These are phyloP conservation scores for Dipteronia dyeriana DNA, from an alignment of 345 rosid species.

Conservation along the genomic window DNA sequence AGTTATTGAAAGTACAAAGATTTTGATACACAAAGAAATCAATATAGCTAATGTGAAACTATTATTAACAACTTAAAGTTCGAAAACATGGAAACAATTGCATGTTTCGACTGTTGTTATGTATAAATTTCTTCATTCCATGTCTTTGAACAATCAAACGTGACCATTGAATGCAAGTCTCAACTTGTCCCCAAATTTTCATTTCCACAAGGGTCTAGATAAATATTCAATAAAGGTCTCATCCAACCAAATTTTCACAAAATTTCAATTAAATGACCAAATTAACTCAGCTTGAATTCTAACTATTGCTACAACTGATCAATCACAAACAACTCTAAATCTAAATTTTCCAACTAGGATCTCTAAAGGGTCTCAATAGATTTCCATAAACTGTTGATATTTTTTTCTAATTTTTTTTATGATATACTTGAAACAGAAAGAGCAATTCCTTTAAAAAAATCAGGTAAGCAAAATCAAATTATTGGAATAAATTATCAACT, in stretches of 20 bases:
- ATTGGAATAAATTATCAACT: no score
- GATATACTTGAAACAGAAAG: slow-evolving; percentile 77
- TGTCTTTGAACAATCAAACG: no score
- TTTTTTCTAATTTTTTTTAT: no score
- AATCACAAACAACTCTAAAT: neutral
- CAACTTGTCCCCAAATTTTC: no score
- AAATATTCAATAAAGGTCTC: slow-evolving; percentile 5
- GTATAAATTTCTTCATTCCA: no score
- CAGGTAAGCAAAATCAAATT: no score
- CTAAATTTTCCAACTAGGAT: neutral
- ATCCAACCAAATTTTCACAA: neutral
- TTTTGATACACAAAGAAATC: neutral
- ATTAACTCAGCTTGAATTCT: neutral
- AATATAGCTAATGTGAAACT: no score
- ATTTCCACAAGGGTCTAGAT: neutral
- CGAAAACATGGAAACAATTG: no score
- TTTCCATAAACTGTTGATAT: neutral
- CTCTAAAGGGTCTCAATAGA: neutral
- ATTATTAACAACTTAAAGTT: no score
- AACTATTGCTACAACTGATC: neutral
- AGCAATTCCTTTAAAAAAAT: slow-evolving; percentile 60
- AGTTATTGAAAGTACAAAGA: no score
- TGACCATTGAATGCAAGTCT: no score
- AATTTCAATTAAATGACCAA: neutral
- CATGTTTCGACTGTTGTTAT: no score